Evolutionary conservation across 495 filamentous ascomycete species (phyloP).

Genomic region (Umbilicaria muhlenbergii): DNA sequence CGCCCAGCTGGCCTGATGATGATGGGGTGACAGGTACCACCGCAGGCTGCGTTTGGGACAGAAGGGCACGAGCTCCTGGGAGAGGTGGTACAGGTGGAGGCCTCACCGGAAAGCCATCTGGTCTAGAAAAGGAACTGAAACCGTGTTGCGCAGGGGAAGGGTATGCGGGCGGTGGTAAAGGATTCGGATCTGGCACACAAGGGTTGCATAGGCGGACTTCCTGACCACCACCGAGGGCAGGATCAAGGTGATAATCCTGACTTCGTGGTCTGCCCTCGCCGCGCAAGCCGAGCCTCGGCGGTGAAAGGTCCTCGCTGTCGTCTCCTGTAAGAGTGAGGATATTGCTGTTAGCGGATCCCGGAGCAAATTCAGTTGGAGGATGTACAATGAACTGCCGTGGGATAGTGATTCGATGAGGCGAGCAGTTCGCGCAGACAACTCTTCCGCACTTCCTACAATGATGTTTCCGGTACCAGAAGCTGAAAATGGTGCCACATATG

Average conservation of each 20-base stretch:
- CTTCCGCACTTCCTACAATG: constrained; percentile 95
- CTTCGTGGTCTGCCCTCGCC: constrained; percentile 8
- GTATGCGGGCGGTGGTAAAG: constrained; percentile 34
- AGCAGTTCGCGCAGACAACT: constrained; percentile 83
- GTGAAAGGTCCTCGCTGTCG: constrained; percentile 10
- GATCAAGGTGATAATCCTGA: constrained; percentile 25
- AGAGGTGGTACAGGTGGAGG: too few relatives aligned
- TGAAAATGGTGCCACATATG: constrained; percentile 64
- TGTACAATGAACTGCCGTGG: constrained; percentile 86
- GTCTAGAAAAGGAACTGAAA: constrained; percentile 2
- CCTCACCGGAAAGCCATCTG: not conserved
- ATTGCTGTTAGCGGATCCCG: constrained; percentile 2
- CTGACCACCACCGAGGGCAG: constrained; percentile 59
- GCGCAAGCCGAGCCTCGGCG: not conserved
- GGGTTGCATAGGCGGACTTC: constrained; percentile 88
- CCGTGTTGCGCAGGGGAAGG: not conserved
- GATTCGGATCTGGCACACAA: constrained; percentile 85
- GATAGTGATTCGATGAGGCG: constrained; percentile 89
- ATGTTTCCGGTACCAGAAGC: constrained; percentile 79
- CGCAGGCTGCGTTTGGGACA: too few relatives aligned
- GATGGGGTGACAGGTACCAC: too few relatives aligned
- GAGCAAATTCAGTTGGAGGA: constrained; percentile 22
- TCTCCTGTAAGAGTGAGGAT: constrained; percentile 30
- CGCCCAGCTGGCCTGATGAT: too few relatives aligned
- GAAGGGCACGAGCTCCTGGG: too few relatives aligned